Percentiles rank a stretch among this genome's conserved stretches.
Evolutionary conservation across 305 asterid genomes (phyloP).

Genomic region (Withania somnifera): DNA sequence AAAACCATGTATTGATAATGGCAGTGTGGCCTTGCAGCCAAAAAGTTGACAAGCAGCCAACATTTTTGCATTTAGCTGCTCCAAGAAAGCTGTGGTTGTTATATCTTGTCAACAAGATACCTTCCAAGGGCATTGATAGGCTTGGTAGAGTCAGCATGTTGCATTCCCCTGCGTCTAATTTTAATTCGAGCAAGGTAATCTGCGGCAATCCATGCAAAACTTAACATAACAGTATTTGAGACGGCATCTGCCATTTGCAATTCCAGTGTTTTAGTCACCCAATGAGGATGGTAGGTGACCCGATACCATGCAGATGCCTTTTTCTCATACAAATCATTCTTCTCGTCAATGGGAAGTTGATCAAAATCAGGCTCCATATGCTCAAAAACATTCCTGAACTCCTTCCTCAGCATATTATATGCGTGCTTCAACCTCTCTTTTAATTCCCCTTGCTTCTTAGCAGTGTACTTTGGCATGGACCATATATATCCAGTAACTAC

Average conservation of each 20-base stretch:
- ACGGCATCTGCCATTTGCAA: conserved; percentile 24
- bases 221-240: conserved; percentile 46
- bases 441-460: conserved; percentile 65
- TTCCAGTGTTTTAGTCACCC: conserved; percentile 45
- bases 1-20: background rate
- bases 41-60: background rate
- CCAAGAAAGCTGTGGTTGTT: conserved; percentile 5
- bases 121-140: conserved; percentile 64
- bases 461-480: conserved; percentile 68
- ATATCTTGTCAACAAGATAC: conserved; percentile 64
- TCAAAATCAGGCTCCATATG: conserved; percentile 35
- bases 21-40: conserved; percentile 19
- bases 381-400: conserved; percentile 66
- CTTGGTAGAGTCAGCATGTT: conserved; percentile 27
- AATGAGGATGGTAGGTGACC: conserved; percentile 56
- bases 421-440: conserved; percentile 84
- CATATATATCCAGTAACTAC: conserved; percentile 80
- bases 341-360: conserved; percentile 45
- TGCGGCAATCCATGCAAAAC: conserved; percentile 95
- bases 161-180: conserved; percentile 31
- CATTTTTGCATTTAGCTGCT: background rate
- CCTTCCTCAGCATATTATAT: conserved; percentile 52
- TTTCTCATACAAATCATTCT: conserved; percentile 41
- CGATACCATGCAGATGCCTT: conserved; percentile 96
- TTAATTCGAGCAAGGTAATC: conserved; percentile 81